These are phyloP conservation scores for Psilocybe tampanensis DNA, from an alignment of 768 basidiomycete species.

Conservation along the genomic window DNA sequence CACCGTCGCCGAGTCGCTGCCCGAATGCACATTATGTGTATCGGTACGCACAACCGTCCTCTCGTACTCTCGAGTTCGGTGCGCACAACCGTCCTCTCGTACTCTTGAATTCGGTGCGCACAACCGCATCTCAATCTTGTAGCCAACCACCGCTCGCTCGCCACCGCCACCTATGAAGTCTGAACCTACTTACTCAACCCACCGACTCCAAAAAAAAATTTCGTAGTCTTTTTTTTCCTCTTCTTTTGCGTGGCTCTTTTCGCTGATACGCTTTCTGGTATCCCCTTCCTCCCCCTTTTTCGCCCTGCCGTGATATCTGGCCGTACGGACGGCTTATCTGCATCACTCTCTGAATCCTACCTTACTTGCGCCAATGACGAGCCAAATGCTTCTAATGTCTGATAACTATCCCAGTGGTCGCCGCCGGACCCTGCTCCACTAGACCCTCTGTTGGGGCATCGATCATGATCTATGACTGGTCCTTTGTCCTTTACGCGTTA, in stretches of 20 bases:
- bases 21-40: not conserved
- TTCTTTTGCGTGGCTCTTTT: not conserved
- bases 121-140: no score
- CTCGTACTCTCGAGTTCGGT: not conserved
- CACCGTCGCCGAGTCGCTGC: not conserved
- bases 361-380: not conserved
- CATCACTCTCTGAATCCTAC: not conserved
- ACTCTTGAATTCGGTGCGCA: not conserved
- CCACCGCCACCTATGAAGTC: not conserved
- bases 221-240: not conserved
- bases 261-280: not conserved
- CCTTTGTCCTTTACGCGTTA: no score
- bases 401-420: conserved; percentile 1
- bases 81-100: not conserved
- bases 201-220: not conserved
- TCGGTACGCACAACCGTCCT: conserved; percentile 1
- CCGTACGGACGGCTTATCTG: not conserved
- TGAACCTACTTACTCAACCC: not conserved
- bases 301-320: not conserved
- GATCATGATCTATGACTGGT: conserved; percentile 10
- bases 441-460: conserved; percentile 1
- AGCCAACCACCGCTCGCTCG: not conserved
- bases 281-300: no score
- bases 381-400: not conserved
- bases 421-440: conserved; percentile 5